Evolutionary conservation across 768 basidiomycete species (phyloP).

Genomic region (Hygrocybe punicea): DNA sequence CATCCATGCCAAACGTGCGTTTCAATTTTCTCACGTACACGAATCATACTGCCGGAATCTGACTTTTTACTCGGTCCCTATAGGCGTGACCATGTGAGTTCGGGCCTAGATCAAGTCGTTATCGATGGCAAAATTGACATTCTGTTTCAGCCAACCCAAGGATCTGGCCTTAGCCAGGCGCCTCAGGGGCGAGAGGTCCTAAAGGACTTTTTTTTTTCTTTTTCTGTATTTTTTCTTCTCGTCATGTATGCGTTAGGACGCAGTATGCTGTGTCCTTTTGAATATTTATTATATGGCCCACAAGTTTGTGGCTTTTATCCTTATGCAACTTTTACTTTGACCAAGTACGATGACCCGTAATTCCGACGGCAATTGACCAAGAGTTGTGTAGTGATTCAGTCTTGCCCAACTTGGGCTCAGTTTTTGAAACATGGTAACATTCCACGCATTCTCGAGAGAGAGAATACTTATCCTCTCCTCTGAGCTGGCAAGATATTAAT

Average conservation of each 20-base stretch:
- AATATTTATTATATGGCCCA: too few species aligned
- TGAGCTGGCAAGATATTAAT: too few species aligned
- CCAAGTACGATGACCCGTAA: too few species aligned
- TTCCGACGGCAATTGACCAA: too few species aligned
- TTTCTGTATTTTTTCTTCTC: not conserved
- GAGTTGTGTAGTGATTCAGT: too few species aligned
- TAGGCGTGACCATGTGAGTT: slow-evolving; percentile 60
- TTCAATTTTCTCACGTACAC: not conserved
- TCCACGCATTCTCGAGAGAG: too few species aligned
- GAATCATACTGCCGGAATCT: slow-evolving; percentile 7
- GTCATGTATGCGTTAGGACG: not conserved
- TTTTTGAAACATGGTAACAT: too few species aligned
- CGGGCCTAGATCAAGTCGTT: slow-evolving; percentile 13
- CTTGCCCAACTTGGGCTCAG: too few species aligned
- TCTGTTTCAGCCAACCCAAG: slow-evolving; percentile 66
- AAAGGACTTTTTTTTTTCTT: slow-evolving; percentile 25
- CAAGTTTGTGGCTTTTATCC: too few species aligned
- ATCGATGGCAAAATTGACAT: slow-evolving; percentile 15
- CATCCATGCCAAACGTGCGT: slow-evolving; percentile 78
- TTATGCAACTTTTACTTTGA: too few species aligned
- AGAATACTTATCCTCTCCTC: too few species aligned
- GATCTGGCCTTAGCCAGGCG: slow-evolving; percentile 84
- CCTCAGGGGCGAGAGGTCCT: slow-evolving; percentile 82
- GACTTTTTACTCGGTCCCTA: slow-evolving; percentile 7
- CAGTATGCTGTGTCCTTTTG: not conserved